phyloP scores from a whole-genome alignment of 2,329 filamentous ascomycete species.

The Fusarium sp. region DNA sequence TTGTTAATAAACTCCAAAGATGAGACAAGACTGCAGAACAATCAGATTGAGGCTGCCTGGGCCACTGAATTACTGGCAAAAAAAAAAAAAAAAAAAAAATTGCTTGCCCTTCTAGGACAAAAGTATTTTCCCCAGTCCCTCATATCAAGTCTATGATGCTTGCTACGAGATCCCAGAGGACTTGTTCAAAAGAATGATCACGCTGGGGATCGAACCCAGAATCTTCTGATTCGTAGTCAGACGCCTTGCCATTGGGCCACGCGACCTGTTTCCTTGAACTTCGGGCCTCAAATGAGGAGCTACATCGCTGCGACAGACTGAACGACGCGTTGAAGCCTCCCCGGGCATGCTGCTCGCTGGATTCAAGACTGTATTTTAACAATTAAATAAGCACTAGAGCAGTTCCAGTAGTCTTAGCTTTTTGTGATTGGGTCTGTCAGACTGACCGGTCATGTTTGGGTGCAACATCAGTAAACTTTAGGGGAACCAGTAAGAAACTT shows the following conservation, averaged over 20 bases:
- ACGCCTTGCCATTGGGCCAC: slow-evolving; percentile 39
- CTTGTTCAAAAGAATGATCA: background rate
- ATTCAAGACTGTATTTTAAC: too few species aligned
- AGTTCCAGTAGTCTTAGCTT: too few species aligned
- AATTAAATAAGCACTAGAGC: too few species aligned
- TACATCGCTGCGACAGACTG: background rate
- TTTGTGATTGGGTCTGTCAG: too few species aligned
- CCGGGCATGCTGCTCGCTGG: too few species aligned
- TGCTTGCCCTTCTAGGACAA: rapidly evolving
- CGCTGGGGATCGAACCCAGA: slow-evolving; percentile 39
- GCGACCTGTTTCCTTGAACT: slow-evolving; percentile 9
- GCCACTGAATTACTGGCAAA: background rate
- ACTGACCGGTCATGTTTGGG: too few species aligned
- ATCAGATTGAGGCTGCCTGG: too few species aligned
- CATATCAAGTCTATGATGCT: background rate
- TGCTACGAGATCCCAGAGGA: background rate
- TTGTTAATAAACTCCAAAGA: background rate
- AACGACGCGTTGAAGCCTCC: rapidly evolving
- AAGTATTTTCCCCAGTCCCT: rapidly evolving
- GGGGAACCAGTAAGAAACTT: too few species aligned
- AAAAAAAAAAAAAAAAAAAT: background rate
- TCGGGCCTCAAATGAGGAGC: rapidly evolving
- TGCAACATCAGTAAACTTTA: too few species aligned
- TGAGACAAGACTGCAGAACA: too few species aligned
- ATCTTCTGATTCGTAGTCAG: slow-evolving; percentile 41